A percentile compares a stretch with the other conserved stretches of the same genome.
These are phyloP conservation scores for Neopestalotiopsis rosae DNA, from an alignment of 2,329 filamentous ascomycete genomes.

Conservation along the genomic window DNA sequence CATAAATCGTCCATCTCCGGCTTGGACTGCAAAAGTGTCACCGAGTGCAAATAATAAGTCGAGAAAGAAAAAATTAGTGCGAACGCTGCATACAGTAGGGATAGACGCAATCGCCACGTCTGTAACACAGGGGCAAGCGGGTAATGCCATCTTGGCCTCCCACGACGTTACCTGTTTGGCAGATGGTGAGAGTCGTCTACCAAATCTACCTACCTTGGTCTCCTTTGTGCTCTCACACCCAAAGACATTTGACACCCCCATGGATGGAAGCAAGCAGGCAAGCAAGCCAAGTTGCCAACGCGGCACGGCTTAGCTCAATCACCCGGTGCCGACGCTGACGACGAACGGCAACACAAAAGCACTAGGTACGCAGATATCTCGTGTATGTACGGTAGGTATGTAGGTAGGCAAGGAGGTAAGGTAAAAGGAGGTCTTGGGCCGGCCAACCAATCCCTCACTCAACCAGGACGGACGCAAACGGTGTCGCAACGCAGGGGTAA, in stretches of 20 bases:
- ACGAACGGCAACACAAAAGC: neutral
- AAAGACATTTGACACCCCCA: neutral
- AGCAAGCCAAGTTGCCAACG: neutral
- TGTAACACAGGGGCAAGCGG: conserved; percentile 2
- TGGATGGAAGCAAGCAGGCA: too few relatives aligned
- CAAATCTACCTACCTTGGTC: neutral
- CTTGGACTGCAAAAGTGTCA: neutral
- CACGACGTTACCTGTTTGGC: neutral
- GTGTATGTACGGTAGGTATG: too few relatives aligned
- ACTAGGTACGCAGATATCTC: too few relatives aligned
- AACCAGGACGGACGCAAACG: too few relatives aligned
- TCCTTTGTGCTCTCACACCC: neutral
- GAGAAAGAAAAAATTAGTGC: neutral
- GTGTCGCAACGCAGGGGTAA: too few relatives aligned
- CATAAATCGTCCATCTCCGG: neutral
- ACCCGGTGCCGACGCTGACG: neutral
- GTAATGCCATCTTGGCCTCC: conserved; percentile 1
- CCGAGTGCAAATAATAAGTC: neutral
- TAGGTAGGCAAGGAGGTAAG: too few relatives aligned
- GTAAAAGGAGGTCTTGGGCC: too few relatives aligned
- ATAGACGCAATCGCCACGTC: conserved; percentile 2
- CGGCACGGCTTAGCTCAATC: neutral
- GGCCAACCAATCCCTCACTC: too few relatives aligned
- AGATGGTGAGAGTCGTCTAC: neutral
- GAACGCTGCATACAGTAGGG: conserved; percentile 2